Evolutionary conservation across 441 rosid species (phyloP).

Genomic region (Erodium texanum): DNA sequence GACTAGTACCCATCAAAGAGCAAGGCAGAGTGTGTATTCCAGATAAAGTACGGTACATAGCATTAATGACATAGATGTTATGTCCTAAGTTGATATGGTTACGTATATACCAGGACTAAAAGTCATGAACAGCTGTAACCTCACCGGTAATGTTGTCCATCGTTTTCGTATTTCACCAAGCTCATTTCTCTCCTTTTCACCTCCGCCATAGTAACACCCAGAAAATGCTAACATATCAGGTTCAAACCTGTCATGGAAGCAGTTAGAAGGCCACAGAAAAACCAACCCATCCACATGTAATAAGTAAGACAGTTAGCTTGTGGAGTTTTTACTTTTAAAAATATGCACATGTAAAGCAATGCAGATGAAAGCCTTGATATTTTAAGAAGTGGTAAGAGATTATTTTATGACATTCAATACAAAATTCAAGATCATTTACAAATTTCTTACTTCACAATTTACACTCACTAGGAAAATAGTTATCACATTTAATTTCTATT

Average conservation of each 20-base stretch:
- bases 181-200: constrained; percentile 82
- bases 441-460: neutral
- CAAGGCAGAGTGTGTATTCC: neutral
- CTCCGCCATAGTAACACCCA: constrained; percentile 97
- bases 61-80: neutral
- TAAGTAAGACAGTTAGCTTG: neutral
- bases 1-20: constrained; percentile 1
- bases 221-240: constrained; percentile 99
- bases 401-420: neutral
- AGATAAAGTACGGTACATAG: neutral
- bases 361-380: neutral
- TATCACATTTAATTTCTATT: neutral
- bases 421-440: neutral
- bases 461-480: neutral
- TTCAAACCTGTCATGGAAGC: constrained; percentile 62
- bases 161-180: constrained; percentile 89
- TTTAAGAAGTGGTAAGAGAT: neutral
- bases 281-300: neutral
- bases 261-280: constrained; percentile 12
- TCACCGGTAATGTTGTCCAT: constrained; percentile 95
- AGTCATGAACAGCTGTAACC: constrained; percentile 25
- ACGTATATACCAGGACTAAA: neutral
- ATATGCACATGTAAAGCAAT: neutral
- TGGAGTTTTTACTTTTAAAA: neutral
- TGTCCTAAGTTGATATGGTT: neutral